Evolutionary conservation across 2,329 filamentous ascomycete genomes (phyloP).

Genomic region (Blastomyces emzantsi): DNA sequence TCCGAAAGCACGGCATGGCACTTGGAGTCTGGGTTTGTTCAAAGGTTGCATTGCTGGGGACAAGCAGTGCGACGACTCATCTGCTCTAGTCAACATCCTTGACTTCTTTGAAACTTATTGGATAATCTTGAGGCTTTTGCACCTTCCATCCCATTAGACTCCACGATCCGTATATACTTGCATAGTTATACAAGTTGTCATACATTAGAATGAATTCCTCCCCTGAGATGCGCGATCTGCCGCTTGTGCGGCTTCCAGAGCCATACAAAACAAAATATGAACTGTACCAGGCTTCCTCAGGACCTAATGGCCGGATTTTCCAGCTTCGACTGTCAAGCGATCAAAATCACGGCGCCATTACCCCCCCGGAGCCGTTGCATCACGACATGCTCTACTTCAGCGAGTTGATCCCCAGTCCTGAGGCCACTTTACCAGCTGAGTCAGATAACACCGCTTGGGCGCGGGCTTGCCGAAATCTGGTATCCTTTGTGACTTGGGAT

Average conservation of each 20-base stretch:
- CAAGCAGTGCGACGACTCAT: neutral
- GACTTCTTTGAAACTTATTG: neutral
- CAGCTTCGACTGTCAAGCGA: slow-evolving; percentile 17
- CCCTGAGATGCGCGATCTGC: slow-evolving; percentile 12
- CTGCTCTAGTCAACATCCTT: neutral
- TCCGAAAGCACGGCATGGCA: neutral
- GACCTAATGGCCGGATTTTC: slow-evolving; percentile 14
- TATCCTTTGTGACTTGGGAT: slow-evolving; percentile 29
- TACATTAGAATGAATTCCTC: slow-evolving; percentile 10
- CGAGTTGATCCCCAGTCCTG: slow-evolving; percentile 20
- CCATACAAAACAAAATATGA: slow-evolving; percentile 20
- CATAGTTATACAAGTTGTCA: neutral
- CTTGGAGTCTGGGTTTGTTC: neutral
- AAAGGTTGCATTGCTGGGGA: neutral
- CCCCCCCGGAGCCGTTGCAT: slow-evolving; percentile 23
- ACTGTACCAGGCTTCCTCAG: slow-evolving; percentile 14
- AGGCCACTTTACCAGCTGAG: slow-evolving; percentile 17
- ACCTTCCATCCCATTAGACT: neutral
- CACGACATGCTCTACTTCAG: slow-evolving; percentile 24
- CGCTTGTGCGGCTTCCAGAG: slow-evolving; percentile 18
- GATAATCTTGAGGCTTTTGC: neutral
- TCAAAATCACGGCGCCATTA: slow-evolving; percentile 17
- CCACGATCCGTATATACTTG: neutral
- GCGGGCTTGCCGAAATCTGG: slow-evolving; percentile 24
- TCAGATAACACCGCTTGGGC: slow-evolving; percentile 36